Conservation (phyloP, 257 asterid species). For the Rauvolfia tetraphylla region DNA sequence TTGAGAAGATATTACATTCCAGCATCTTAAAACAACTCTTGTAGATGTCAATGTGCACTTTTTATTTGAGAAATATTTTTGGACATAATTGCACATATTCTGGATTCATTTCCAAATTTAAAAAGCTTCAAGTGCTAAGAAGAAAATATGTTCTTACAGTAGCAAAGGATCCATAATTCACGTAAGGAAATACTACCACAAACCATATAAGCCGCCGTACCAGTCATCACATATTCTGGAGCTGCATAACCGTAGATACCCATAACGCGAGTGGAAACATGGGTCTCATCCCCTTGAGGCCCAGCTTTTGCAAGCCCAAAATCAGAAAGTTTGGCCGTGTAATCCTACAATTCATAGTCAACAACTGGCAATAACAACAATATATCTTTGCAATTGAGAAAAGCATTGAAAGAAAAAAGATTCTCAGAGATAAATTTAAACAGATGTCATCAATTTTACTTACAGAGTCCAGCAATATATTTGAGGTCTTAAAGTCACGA, state of each 20-base stretch:
- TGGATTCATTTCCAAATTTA: neutral
- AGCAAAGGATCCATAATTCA: neutral
- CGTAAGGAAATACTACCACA: neutral
- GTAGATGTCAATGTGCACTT: neutral
- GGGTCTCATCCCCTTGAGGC: slow-evolving; percentile 99
- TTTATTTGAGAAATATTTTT: neutral
- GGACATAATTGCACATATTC: neutral
- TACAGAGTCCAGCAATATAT: slow-evolving; percentile 90
- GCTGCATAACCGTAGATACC: slow-evolving; percentile 99
- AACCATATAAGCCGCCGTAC: slow-evolving; percentile 34
- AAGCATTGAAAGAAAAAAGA: neutral
- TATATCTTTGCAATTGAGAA: slow-evolving; percentile 8
- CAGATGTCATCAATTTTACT: slow-evolving; percentile 26
- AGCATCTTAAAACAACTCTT: neutral
- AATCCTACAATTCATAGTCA: slow-evolving; percentile 61
- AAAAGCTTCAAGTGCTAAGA: neutral
- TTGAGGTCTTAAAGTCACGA: slow-evolving; percentile 97
- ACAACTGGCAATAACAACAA: neutral
- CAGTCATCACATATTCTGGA: slow-evolving; percentile 99
- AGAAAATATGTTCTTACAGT: neutral
- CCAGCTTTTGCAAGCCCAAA: slow-evolving; percentile 99
- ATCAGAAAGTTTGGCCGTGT: slow-evolving; percentile 94
- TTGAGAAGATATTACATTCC: neutral
- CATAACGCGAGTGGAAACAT: slow-evolving; percentile 98
- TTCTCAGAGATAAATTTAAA: neutral